A percentile compares a stretch with the other conserved stretches of the same genome.
Evolutionary conservation across 1,284 basidiomycete genomes (phyloP).

Genomic region (Rhodofomes roseus): DNA sequence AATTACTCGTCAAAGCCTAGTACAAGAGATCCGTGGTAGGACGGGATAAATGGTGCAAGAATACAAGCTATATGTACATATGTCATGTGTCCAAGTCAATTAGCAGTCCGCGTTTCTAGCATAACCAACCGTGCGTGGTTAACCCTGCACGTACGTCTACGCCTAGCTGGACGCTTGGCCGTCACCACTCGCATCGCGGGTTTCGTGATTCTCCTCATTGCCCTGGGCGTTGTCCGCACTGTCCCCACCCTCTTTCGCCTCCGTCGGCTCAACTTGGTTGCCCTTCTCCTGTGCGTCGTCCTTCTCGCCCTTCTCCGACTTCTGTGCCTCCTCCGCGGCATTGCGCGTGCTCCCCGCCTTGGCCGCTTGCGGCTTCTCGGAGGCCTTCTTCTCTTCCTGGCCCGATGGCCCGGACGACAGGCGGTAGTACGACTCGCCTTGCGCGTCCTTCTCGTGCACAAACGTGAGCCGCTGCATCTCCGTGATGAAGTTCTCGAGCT

Average conservation of each 20-base stretch:
- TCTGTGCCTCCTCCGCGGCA: neutral
- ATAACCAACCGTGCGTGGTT: too few relatives aligned
- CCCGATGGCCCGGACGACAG: neutral
- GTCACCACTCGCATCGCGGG: neutral
- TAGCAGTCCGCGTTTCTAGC: too few relatives aligned
- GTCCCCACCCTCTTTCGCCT: neutral
- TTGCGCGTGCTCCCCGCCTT: neutral
- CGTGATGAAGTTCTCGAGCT: conserved; percentile 9
- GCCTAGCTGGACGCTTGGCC: neutral
- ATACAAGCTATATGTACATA: neutral
- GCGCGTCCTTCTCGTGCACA: conserved; percentile 5
- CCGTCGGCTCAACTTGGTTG: neutral
- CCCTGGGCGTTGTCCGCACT: neutral
- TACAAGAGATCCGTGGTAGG: too few relatives aligned
- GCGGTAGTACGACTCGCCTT: conserved; percentile 5
- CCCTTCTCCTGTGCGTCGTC: neutral
- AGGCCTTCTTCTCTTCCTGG: neutral
- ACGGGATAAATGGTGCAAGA: too few relatives aligned
- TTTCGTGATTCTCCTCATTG: neutral
- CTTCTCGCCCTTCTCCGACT: neutral
- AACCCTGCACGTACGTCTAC: too few relatives aligned
- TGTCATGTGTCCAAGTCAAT: neutral
- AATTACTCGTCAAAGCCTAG: too few relatives aligned
- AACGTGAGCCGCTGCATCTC: conserved; percentile 7
- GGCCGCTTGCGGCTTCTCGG: neutral